Evolutionary conservation across 805 yeast species (phyloP), one percentile per base, ranked within the genome.

Genomic region (Candida tammaniensis): DNA sequence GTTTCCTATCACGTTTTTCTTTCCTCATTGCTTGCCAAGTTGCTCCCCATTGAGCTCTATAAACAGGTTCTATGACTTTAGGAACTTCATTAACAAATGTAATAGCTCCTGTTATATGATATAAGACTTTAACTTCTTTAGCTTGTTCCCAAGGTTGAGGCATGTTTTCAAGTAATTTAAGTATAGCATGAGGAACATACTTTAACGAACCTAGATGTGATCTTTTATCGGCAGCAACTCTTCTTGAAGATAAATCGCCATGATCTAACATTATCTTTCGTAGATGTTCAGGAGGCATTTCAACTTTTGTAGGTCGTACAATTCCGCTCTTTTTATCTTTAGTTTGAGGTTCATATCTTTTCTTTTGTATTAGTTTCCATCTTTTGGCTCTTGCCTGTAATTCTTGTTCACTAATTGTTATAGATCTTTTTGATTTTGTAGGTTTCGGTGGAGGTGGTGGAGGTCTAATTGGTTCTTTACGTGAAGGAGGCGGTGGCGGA

Each of bases 121-220:
- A 93, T 26, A 91, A 59, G 5, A 91, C 98, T 38, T 75, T 78
- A 15, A 93, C 98, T 27, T 85, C 94, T 42, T 85, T 85, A 1
- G 74, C 64, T 33, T 78, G 75, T 55, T 93, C 98, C 99, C 99
- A 93, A 1, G 99, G 99, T 54, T 88, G 95, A 0, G 99, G 99
- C 91, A 93, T 91, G 52, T 87, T 88, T 51, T 93, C 98, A 24
- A 93, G 53, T 24, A 93, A 70, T 57, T 93, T 93, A 46, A 88
- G 59, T 3, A 88, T 75, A 0, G 98, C 96, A 61, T 91, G 98
- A 0, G 99, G 99, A 81, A 94, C 75, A 61, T 83, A 94, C 59
- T 88, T 91, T 38, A 93, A 67, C 1, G 98, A 89, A 1, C 96
- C 96, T 17, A 94, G 61, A 49, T 86, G 88, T 0, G 96, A 78